phyloP scores from a whole-genome alignment of 192 early-diverging fungal genomes.

The Chytriomyces confervae region DNA sequence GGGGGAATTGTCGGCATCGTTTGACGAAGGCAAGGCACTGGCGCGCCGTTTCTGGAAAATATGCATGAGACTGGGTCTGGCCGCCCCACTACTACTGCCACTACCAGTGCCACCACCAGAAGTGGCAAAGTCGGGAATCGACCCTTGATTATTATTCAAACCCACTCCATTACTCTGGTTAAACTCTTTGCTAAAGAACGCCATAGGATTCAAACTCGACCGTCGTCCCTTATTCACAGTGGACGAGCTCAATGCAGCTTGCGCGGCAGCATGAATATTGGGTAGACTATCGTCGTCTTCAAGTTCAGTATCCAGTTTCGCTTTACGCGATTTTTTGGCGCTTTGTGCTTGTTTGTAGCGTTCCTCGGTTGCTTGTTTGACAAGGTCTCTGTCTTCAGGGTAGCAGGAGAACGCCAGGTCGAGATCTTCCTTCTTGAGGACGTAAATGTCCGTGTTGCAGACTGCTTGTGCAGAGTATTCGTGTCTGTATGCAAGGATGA shows the following conservation, averaged over 20 bases:
- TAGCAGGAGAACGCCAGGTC: conserved; percentile 48
- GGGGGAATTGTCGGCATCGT: too few species aligned
- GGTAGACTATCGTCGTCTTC: conserved; percentile 21
- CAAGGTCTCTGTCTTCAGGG: conserved; percentile 47
- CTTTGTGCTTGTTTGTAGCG: conserved; percentile 41
- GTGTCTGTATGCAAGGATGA: conserved; percentile 52
- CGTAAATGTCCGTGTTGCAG: conserved; percentile 60
- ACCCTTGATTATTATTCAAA: too few species aligned
- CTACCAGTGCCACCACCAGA: too few species aligned
- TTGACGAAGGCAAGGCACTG: too few species aligned
- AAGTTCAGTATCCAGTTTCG: conserved; percentile 10
- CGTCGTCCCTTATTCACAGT: background rate
- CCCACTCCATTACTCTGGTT: too few species aligned
- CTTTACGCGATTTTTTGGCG: conserved; percentile 38
- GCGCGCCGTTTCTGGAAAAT: too few species aligned
- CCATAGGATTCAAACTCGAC: background rate
- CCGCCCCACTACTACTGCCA: too few species aligned
- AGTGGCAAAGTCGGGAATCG: too few species aligned
- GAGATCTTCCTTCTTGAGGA: conserved; percentile 51
- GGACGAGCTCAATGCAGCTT: background rate
- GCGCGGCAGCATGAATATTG: background rate
- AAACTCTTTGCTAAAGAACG: background rate
- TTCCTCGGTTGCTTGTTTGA: conserved; percentile 40
- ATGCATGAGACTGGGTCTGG: too few species aligned
- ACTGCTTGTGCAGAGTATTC: conserved; percentile 53